Percentiles rank a stretch among this genome's conserved stretches.
These are phyloP conservation scores for Hypericum androsaemum DNA, from an alignment of 345 rosid genomes.

Conservation along the genomic window DNA sequence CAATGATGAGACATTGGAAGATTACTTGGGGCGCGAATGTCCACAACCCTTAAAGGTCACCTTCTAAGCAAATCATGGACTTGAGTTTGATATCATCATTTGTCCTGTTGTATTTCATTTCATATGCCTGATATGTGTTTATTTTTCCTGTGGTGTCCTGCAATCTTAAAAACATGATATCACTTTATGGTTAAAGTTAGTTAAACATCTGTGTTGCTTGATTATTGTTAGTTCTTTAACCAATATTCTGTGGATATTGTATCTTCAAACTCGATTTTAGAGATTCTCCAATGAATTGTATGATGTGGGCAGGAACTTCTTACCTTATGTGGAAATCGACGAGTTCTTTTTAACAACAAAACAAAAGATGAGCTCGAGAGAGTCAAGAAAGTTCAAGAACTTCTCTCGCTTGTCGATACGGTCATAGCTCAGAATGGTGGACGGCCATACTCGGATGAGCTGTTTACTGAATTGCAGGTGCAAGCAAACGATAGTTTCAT, in stretches of 20 bases:
- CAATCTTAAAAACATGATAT: neutral
- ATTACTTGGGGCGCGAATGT: too few species aligned
- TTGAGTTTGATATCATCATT: too few species aligned
- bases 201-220: neutral
- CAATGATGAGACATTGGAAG: too few species aligned
- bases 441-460: conserved; percentile 63
- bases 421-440: conserved; percentile 54
- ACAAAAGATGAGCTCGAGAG: conserved; percentile 45
- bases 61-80: too few species aligned
- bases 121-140: too few species aligned
- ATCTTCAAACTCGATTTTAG: too few species aligned
- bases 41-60: too few species aligned
- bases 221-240: too few species aligned
- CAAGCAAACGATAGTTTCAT: conserved; percentile 1
- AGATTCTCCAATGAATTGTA: neutral
- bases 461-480: conserved; percentile 61
- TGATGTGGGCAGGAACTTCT: conserved; percentile 49
- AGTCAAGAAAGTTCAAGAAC: conserved; percentile 46
- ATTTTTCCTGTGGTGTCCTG: neutral
- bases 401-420: conserved; percentile 49
- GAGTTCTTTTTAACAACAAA: conserved; percentile 76
- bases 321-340: conserved; percentile 40
- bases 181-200: neutral
- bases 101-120: too few species aligned
- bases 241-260: too few species aligned